Percentiles rank a stretch among this genome's conserved stretches.
These are phyloP conservation scores for Trichomonascus vanleenenianus DNA, from an alignment of 805 yeast species.

Conservation along the genomic window DNA sequence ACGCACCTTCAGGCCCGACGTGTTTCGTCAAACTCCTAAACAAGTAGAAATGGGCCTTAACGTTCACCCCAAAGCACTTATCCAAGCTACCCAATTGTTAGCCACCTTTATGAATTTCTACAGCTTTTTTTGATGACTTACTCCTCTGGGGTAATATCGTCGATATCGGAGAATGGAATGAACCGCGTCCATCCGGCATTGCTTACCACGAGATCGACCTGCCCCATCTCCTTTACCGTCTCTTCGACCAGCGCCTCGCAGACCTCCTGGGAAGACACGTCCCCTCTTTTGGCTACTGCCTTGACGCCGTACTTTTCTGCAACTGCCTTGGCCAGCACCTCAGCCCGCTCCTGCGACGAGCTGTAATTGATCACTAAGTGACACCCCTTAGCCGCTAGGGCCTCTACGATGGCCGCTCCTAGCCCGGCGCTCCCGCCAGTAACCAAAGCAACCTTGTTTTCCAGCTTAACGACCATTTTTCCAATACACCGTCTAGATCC, in stretches of 20 bases:
- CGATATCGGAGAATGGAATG: conserved; percentile 23
- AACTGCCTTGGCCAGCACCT: conserved; percentile 11
- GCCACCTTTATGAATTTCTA: too few species aligned
- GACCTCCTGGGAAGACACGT: conserved; percentile 22
- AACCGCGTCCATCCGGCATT: conserved; percentile 31
- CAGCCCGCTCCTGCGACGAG: conserved; percentile 12
- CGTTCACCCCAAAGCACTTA: conserved; percentile 24
- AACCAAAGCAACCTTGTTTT: conserved; percentile 17
- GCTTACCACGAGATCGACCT: conserved; percentile 31
- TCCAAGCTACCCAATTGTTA: conserved; percentile 7
- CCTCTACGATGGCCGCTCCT: conserved; percentile 16
- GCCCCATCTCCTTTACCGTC: conserved; percentile 27
- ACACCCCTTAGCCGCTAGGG: conserved; percentile 20
- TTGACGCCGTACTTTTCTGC: conserved; percentile 7
- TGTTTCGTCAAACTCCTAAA: conserved; percentile 26
- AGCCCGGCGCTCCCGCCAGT: conserved; percentile 23
- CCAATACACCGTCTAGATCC: neutral
- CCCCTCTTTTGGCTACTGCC: conserved; percentile 15
- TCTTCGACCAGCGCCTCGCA: conserved; percentile 23
- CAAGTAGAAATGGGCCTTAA: conserved; percentile 27
- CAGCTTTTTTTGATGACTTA: too few species aligned
- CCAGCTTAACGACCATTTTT: conserved; percentile 1
- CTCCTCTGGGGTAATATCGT: conserved; percentile 27
- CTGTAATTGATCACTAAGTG: conserved; percentile 18
- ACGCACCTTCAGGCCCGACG: conserved; percentile 28